Base-by-base conservation (phyloP, 345 rosid species). In the Sonneratia alba region DNA sequence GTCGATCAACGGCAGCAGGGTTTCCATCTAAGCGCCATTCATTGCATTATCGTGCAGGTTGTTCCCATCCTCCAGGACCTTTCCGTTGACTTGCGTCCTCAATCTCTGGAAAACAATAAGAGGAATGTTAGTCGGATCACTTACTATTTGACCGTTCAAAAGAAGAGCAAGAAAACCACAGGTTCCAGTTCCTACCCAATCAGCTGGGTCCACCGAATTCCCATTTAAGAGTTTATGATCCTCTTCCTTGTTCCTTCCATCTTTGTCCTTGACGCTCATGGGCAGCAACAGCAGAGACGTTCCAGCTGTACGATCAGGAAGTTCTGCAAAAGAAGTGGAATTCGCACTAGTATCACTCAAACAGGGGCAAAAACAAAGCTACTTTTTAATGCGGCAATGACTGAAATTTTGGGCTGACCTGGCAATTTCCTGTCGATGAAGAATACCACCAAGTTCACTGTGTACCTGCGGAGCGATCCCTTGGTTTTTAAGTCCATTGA, bases 211-310 rank as follows among this genome's bases (percentile, higher is more conserved):
- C 36, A 72, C 85, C 14, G 87, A 75, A 59, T 90, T 89, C 81
- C 98, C 99, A 73, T 92, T 96, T 81, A 92, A 76, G 68, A 91
- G 97, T 87, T 96, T 96, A 85, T 86, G 93, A 78, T 84, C 91
- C 85, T 89, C 99, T 81, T 92, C 99, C 85, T 88, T 92, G 74
- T 74, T 83, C 79, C 83, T 79, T 64, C 77, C 72, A 48, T 93
- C 97, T 76, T 85, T 94, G 76, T 88, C 88, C 78, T 80, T 83
- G 72, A 79, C 71, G 69, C 83, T 87, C 77, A 91, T 67, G 0
- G 99, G 98, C 36, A 96, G 85, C 72, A 88, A 79, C 72, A 87
- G 68, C 47, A 90, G 77, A 40, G 79, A 76, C 9, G 5, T 47
- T 67, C 85, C 86, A 59, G 65, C 73, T 48, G 85, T 81, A 70